Base-by-base conservation (phyloP, 2,329 filamentous ascomycete genomes). In the Ploettnerulaceae sp. region DNA sequence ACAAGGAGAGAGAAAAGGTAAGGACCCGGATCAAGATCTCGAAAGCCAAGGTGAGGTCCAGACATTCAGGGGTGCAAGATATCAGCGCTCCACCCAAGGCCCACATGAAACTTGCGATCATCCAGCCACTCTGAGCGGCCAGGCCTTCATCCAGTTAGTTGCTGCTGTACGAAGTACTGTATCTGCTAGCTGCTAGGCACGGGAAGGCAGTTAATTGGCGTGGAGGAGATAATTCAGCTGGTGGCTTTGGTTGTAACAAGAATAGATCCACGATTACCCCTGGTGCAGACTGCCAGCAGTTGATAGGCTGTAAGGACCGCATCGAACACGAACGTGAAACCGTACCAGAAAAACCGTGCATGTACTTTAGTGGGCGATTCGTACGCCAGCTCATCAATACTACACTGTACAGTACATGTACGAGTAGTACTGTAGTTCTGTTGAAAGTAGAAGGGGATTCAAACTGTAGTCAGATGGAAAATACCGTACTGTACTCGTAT, bases 1-100 rank as follows among this genome's bases (percentile, higher is more conserved):
- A 31, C 34, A 29, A 38, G 35, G 39, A 47, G 24, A 47, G 41
- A 26, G 46, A 47, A 22, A 12, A 41, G 41, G 29, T 22, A 28
- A 39, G 25, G 28, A 44, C 29, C 12, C 15, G 14, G 26, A 21
- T 35, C 28, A 48, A 31, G 33, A 31, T 29, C 34, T 17, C 4
- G 21, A 38, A 21, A 12, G 25, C 20, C 20, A 14, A 15, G 24
- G 7, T 14, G 14, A 25, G 3, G 41, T 28, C 41, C 31, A 28
- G 31, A 36, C 31, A 22, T n/a, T n/a, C 32, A 43, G 40, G 40
- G 39, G 34, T 24, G 44, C 18, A 21, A 26, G 38, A 25, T 37
- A 46, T 17, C 12, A n/a, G 17, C 5, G 50, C n/a, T 33, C 34
- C 48, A 51, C 45, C 22, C 51, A 45, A 53, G 51, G 51, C 37